A percentile compares a stretch with the other conserved stretches of the same genome.
Conservation (phyloP, 495 filamentous ascomycete genomes). For the Trichocladium uniseriatum region DNA sequence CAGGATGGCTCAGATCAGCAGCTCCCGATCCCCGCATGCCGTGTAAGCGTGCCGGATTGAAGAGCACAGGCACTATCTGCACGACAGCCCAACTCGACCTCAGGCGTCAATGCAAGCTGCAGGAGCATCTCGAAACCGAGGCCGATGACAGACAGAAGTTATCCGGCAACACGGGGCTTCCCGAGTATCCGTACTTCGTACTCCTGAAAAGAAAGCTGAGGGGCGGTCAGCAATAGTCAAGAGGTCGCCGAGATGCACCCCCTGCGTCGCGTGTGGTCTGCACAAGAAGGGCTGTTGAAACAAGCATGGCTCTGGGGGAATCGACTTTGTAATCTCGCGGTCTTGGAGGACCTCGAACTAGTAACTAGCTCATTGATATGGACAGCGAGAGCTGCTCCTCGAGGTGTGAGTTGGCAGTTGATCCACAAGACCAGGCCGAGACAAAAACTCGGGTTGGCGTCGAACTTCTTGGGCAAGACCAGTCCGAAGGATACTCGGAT, state of each 20-base stretch:
- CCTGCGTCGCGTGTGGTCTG: background rate
- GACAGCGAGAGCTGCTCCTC: no score
- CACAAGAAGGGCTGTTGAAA: no score
- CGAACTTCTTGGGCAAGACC: no score
- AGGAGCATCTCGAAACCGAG: constrained; percentile 2
- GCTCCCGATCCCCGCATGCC: background rate
- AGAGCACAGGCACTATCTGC: constrained; percentile 17
- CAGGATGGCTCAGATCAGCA: constrained; percentile 12
- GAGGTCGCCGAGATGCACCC: background rate
- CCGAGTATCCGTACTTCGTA: no score
- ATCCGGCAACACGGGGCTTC: no score
- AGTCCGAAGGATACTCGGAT: no score
- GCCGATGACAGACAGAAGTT: background rate
- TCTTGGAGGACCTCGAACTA: no score
- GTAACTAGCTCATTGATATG: no score
- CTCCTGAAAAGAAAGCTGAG: background rate
- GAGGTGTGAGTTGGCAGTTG: background rate
- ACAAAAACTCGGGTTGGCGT: no score
- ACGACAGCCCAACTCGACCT: constrained; percentile 20
- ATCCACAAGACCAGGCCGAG: background rate
- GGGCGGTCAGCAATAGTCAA: no score
- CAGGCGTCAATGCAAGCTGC: constrained; percentile 26
- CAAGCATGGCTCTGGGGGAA: no score
- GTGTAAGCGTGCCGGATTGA: background rate
- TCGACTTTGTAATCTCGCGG: no score